phyloP scores from a whole-genome alignment of 192 early-diverging fungal genomes.

The Jimgerdemannia flammicorona region DNA sequence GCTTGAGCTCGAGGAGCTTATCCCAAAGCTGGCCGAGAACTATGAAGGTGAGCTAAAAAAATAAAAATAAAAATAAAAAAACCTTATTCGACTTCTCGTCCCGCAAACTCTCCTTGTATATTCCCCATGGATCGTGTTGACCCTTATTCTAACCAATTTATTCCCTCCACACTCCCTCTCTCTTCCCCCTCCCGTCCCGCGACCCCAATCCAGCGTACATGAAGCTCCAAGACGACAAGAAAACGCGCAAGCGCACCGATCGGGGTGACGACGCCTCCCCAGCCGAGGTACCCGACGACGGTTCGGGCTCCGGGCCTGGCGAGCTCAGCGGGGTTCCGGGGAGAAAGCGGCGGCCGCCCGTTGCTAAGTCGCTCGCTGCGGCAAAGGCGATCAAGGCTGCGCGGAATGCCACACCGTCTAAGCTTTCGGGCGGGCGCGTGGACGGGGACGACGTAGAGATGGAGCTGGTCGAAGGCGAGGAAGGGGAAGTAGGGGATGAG shows the following conservation, averaged over 20 bases:
- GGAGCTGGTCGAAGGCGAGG: constrained; percentile 17
- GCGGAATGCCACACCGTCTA: constrained; percentile 17
- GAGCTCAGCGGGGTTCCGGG: too few species aligned
- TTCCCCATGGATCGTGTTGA: too few species aligned
- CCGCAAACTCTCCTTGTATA: too few species aligned
- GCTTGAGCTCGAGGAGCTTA: constrained; percentile 38
- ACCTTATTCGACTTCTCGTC: too few species aligned
- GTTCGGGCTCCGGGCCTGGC: not conserved
- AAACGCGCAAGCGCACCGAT: constrained; percentile 17
- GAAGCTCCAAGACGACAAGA: constrained; percentile 34
- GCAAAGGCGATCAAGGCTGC: constrained; percentile 28
- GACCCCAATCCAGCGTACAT: too few species aligned
- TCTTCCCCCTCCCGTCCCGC: too few species aligned
- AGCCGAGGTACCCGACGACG: constrained; percentile 11
- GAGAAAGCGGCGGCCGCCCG: constrained; percentile 22
- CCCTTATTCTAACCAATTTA: not conserved
- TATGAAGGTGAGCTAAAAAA: constrained; percentile 31
- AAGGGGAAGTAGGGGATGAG: constrained; percentile 17
- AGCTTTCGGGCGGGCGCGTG: too few species aligned
- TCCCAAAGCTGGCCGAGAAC: constrained; percentile 32
- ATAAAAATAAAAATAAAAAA: not conserved
- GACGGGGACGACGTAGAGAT: not conserved
- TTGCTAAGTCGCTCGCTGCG: not conserved
- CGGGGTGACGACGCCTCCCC: not conserved
- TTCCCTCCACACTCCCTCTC: too few species aligned